Base-by-base conservation (phyloP, 768 basidiomycete genomes). In the Serpula lacrymans region DNA sequence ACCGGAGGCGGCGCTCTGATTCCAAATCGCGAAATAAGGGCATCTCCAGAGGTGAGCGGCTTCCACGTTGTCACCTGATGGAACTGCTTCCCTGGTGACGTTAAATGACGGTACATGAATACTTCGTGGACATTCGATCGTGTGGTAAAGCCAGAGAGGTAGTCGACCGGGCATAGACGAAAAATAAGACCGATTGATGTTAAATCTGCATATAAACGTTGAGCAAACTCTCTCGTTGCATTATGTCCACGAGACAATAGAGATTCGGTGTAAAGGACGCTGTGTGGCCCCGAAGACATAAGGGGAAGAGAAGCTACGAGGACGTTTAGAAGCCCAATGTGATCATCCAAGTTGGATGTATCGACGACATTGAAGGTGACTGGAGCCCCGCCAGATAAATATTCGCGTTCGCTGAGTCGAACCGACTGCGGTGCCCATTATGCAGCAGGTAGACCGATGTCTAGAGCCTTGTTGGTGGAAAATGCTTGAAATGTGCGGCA, bases 11-110 rank as follows among this genome's bases (percentile, higher is more conserved):
- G n/a, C n/a, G n/a, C n/a, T 5, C 31, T 34, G 4, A 58, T 38
- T 32, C 72, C 59, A 27, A 63, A 58, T 13, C 43, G 34, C 17
- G 55, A 35, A 17, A 14, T 30, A 37, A 43, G 47, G 35, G 43
- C 31, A 37, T 60, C 55, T 14, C 43, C 54, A 21, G 55, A 54
- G 0, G 45, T 37, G 5, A 57, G 47, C 1, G 51, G 42, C 38
- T 48, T 52, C 51, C 45, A 52, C n/a, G 40, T 51, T 11, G 41
- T 52, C 27, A 6, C 28, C 16, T 39, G 35, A n/a, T 44, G 48
- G 16, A 47, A 50, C 11, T 46, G 42, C 12, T 13, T 21, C 9
- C 14, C 13, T 10, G 9, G 24, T 13, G 6, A 14, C 9, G n/a
- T n/a, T n/a, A n/a, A n/a, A n/a, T n/a, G n/a, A n/a, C n/a, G n/a